Base-by-base conservation (phyloP, 2,329 filamentous ascomycete genomes). In the Botrytis galanthina region DNA sequence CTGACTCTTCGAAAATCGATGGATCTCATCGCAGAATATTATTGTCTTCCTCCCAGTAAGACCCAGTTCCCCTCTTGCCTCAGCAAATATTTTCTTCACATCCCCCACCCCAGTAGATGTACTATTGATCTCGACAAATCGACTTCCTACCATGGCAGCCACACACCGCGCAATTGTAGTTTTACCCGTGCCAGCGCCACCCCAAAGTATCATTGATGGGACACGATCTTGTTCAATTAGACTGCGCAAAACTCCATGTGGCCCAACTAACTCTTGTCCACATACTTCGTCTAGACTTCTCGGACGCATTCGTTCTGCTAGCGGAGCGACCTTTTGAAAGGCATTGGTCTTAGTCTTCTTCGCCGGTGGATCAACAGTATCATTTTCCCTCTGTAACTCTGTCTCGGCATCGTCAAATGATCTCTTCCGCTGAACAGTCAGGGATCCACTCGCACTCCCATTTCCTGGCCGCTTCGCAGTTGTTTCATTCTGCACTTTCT, bases 131-230 rank as follows among this genome's bases (percentile, higher is more conserved):
- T 99, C 96, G 76, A 98, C 91, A 82, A 98, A 98, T 20, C 95
- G 89, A 72, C 91, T 92, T 14, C 92, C 93, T 1, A 93, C 93
- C 80, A 91, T 91, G 26, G 90, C 89, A 5, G 96, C 93, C 74
- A 99, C 94, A 67, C 97, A 93, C 7, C 96, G 87, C 32, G 96
- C 96, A 78, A 99, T 98, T 0, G 96, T 96, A 4, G 93, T 96
- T 85, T 96, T 96, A 76, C 93, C 93, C 0, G 92, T 95, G 35
- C 93, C 93, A 0, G 92, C 90, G 1, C 88, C 89, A 46, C 93
- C 93, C 93, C 96, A 99, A 22, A 99, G 86, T 59, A 99, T 94
- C 93, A 99, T 97, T 22, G 93, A 97, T 0, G 96, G 95, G 46
- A 98, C 90, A 8, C 92, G 88, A 79, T 96, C 91, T 74, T 92